Evolutionary conservation across 805 yeast genomes (phyloP), one percentile per base, ranked within the genome.

Genomic region (Saccharomycopsis guyanensis): DNA sequence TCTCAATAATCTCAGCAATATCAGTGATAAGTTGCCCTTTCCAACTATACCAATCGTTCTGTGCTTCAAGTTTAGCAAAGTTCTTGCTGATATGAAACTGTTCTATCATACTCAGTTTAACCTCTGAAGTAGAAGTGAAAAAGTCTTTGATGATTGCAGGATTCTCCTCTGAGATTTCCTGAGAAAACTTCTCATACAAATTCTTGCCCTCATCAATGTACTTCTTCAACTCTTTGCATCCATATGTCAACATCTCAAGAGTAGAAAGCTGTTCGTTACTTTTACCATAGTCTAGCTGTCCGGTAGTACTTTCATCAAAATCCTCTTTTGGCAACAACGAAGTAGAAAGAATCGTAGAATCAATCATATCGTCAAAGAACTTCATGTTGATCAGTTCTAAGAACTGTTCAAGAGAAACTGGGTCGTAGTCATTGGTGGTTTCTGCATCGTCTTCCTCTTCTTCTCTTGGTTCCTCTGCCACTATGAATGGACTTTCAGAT

Each of bases 21-120:
- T 71, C 75, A 25, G 61, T 60, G 4, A 69, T 57, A 23, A 76
- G 59, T 51, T 72, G 71, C n/a, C 60, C 56, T 48, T 80, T 59
- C 83, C 82, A 77, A 31, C 65, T 68, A 53, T 75, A 75, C 82
- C 82, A 77, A 2, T 69, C 70, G 16, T 64, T 66, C 45, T 64
- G 66, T 1, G 80, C 74, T 56, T 72, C 73, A 23, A 65, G 65
- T 24, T 78, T 63, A 1, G 80, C 63, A 46, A 58, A 69, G 43
- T 70, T 75, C 55, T 75, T 74, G 47, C 75, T 59, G n/a, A 67
- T 50, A 51, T 68, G 71, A 46, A 76, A 70, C 45, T 72, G 71
- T 18, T 69, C 61, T 35, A 66, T 66, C 67, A 75, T 65, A 3
- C 60, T 55, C 36, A 59, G 59, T 51, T 66, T 66, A 3, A 66